Percentiles rank a stretch among this genome's conserved stretches.
Evolutionary conservation across 805 yeast genomes (phyloP).

Genomic region (Suhomyces faveliae): DNA sequence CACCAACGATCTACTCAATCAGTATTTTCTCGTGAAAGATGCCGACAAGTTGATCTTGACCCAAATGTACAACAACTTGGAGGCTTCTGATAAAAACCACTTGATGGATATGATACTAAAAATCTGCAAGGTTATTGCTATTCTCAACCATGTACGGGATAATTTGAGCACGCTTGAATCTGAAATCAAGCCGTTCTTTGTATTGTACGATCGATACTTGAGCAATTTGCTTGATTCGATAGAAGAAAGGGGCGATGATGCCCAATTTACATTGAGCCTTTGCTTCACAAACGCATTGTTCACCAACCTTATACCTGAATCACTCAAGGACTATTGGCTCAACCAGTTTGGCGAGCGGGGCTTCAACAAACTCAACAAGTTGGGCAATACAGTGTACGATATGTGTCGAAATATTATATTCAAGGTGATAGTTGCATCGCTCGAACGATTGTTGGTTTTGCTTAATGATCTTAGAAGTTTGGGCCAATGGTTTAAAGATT

Average conservation of each 20-base stretch:
- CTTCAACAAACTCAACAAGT: conserved; percentile 50
- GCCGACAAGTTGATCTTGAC: conserved; percentile 12
- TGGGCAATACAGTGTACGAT: conserved; percentile 53
- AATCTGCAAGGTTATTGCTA: conserved; percentile 26
- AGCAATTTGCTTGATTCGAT: conserved; percentile 30
- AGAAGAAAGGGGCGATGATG: conserved; percentile 12
- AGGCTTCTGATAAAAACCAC: conserved; percentile 8
- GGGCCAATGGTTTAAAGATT: conserved; percentile 33
- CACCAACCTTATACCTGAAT: conserved; percentile 53
- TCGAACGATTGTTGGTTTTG: conserved; percentile 53
- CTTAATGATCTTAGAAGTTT: conserved; percentile 43
- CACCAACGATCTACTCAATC: conserved; percentile 24
- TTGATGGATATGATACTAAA: conserved; percentile 23
- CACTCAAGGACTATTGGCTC: conserved; percentile 56
- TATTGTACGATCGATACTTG: conserved; percentile 31
- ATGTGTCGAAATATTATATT: conserved; percentile 46
- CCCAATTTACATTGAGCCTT: conserved; percentile 10
- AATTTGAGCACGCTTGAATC: conserved; percentile 18
- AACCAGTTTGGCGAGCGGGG: conserved; percentile 70
- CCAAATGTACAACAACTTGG: conserved; percentile 15
- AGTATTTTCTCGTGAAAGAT: conserved; percentile 23
- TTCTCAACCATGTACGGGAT: conserved; percentile 21
- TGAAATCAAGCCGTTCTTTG: conserved; percentile 26
- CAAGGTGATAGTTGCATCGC: conserved; percentile 50
- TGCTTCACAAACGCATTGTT: conserved; percentile 46